A percentile compares a stretch with the other conserved stretches of the same genome.
phyloP scores from a whole-genome alignment of 73 alveolate species.

The Paramecium sonneborni region DNA sequence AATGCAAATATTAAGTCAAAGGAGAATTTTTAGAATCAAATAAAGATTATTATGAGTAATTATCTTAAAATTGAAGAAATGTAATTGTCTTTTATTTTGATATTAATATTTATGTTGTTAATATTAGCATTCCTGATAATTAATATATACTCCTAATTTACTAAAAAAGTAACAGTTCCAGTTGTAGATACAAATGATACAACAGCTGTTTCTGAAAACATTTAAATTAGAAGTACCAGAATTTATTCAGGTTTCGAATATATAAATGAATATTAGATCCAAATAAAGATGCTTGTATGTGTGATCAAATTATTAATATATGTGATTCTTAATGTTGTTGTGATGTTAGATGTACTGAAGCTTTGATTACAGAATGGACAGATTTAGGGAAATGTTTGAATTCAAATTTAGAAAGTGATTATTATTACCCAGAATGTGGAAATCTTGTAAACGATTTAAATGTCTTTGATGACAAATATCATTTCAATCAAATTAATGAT shows the following conservation, averaged over 20 bases:
- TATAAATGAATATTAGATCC: background rate
- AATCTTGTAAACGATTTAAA: background rate
- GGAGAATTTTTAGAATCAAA: background rate
- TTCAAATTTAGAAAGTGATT: background rate
- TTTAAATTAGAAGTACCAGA: too few species aligned
- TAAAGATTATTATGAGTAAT: background rate
- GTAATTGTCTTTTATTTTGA: background rate
- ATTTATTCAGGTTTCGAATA: background rate
- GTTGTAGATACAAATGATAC: background rate
- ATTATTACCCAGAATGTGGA: background rate
- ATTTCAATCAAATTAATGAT: background rate
- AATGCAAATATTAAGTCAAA: background rate
- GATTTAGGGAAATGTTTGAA: background rate
- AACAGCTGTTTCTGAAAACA: background rate
- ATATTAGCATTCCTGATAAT: background rate
- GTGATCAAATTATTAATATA: background rate
- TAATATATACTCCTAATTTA: background rate
- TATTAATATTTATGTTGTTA: background rate
- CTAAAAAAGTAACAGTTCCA: background rate
- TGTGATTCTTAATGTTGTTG: constrained; percentile 39
- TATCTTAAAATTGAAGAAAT: background rate
- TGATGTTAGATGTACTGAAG: background rate
- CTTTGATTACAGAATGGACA: background rate
- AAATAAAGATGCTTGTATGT: background rate
- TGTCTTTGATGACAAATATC: background rate